Evolutionary conservation across 2,329 filamentous ascomycete genomes (phyloP).

Genomic region (Cladophialophora chaetospira): DNA sequence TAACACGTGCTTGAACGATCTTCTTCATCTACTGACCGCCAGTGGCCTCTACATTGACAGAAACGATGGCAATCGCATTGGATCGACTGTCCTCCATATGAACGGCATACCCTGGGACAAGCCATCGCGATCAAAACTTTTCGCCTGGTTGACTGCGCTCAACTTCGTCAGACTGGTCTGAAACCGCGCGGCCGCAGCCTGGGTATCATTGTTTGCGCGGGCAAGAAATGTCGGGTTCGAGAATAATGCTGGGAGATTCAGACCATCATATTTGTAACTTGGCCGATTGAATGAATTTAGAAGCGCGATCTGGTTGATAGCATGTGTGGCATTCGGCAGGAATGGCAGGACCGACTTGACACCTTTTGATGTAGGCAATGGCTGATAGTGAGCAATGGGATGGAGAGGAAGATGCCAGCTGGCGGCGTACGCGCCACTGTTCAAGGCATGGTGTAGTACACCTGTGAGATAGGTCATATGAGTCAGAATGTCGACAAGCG

Average conservation of each 20-base stretch:
- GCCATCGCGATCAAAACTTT: background rate
- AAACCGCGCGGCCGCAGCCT: background rate
- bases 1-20: no score
- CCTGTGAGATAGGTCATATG: background rate
- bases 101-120: background rate
- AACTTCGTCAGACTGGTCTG: background rate
- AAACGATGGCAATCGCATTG: background rate
- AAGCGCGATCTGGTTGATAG: background rate
- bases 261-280: background rate
- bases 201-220: background rate
- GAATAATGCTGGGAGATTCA: background rate
- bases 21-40: no score
- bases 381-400: background rate
- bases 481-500: background rate
- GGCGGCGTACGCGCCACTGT: background rate
- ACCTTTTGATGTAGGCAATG: background rate
- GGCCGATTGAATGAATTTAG: background rate
- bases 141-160: background rate
- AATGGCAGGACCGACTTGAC: background rate
- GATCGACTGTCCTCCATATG: background rate
- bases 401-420: background rate
- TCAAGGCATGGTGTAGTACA: background rate
- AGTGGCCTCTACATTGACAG: background rate
- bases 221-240: background rate
- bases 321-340: background rate